A percentile compares a stretch with the other conserved stretches of the same genome.
These are phyloP conservation scores for Zygosaccharomyces pseudobailii DNA, from an alignment of 1,139 yeast species.

Conservation along the genomic window DNA sequence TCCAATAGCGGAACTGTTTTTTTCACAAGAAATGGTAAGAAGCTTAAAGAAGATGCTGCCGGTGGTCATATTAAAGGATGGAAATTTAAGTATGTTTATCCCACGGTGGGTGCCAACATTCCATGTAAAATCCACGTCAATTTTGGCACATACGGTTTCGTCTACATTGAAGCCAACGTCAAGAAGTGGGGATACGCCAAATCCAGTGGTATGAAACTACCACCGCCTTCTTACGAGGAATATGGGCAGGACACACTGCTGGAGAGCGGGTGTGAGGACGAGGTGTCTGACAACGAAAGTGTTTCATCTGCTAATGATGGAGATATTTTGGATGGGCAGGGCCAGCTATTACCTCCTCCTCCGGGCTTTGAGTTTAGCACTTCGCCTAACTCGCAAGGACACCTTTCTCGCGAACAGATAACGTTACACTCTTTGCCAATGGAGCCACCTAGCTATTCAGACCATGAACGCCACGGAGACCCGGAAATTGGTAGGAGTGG, in stretches of 20 bases:
- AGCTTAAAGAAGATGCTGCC: slow-evolving; percentile 56
- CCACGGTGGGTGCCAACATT: slow-evolving; percentile 81
- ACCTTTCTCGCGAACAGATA: slow-evolving; percentile 27
- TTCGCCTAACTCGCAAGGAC: slow-evolving; percentile 19
- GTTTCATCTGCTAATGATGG: slow-evolving; percentile 24
- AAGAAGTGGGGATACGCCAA: slow-evolving; percentile 89
- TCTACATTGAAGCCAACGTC: slow-evolving; percentile 87
- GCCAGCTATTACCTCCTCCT: slow-evolving; percentile 33
- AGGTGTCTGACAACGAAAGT: slow-evolving; percentile 31
- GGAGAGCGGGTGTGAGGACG: slow-evolving; percentile 37
- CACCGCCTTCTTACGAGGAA: slow-evolving; percentile 65
- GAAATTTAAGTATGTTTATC: slow-evolving; percentile 74
- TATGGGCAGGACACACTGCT: slow-evolving; percentile 40
- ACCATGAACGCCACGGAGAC: slow-evolving; percentile 18
- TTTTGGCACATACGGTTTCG: slow-evolving; percentile 88
- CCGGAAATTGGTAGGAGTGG: slow-evolving; percentile 43
- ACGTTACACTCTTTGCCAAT: slow-evolving; percentile 33
- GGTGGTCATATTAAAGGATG: slow-evolving; percentile 80
- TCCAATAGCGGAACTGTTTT: slow-evolving; percentile 58
- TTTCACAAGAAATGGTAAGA: slow-evolving; percentile 67
- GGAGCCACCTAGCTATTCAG: slow-evolving; percentile 37
- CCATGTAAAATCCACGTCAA: slow-evolving; percentile 75
- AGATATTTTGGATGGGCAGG: slow-evolving; percentile 21
- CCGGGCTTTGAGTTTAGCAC: slow-evolving; percentile 35
- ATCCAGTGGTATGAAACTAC: slow-evolving; percentile 60